Base-by-base conservation (phyloP, 768 basidiomycete species). In the Macrocybe gigantea region DNA sequence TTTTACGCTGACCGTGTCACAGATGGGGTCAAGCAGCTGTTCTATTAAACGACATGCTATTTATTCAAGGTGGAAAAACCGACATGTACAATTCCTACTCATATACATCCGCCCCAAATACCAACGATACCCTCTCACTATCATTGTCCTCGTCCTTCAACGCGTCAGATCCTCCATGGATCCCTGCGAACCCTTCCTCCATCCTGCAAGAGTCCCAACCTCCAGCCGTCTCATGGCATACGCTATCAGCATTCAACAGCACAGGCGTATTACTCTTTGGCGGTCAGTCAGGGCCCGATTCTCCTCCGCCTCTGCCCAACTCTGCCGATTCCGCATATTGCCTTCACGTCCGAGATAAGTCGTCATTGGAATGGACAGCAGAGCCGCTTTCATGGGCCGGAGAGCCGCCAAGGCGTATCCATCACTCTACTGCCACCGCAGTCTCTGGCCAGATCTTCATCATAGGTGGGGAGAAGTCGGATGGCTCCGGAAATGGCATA, bases 11-110 rank as follows among this genome's bases (percentile, higher is more conserved):
- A 41, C 43, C 8, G 36, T 29, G 29, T 30, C 7, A 33, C 51
- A 93, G 93, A 71, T 95, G 93, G 93, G 93, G 84, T 30, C 89
- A 91, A 53, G 86, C 88, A 5, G 67, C 71, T 1, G 75, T 80
- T 13, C 57, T 85, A 38, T 61, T 85, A 15, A 70, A 77, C 56
- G 72, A 79, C 52, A 70, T 71, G 8, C 69, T 94, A 38, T 81
- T 81, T 60, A 67, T 93, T 37, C 82, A 88, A 49, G 93, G 92
- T 34, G 93, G 93, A 41, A 82, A 89, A 61, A 84, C 82, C 36
- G 88, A 92, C 64, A 71, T 74, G 33, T 78, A 64, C 63, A 83
- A 85, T 61, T 59, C 73, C 11, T 88, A 74, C 59, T 78, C 82
- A 2, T 95, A 94, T 64, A 74, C 76, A 32, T 78, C 82, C 13